Conservation (phyloP, 768 basidiomycete genomes). For the Suillus cothurnatus region DNA sequence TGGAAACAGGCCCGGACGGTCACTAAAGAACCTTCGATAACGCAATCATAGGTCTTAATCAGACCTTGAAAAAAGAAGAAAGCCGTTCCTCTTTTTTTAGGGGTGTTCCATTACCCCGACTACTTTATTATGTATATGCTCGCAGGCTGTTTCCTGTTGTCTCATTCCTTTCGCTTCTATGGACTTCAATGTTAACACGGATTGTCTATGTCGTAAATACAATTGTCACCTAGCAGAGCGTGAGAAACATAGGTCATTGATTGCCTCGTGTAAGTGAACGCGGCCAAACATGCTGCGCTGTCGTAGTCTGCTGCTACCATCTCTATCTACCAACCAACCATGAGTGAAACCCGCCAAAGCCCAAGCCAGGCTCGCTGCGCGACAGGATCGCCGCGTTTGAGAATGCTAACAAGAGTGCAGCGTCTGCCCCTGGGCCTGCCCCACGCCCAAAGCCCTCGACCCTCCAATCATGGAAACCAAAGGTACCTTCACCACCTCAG, state of each 20-base stretch:
- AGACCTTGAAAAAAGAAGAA: neutral
- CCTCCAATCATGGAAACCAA: conserved; percentile 70
- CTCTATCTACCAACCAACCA: conserved; percentile 23
- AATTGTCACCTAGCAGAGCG: too few species aligned
- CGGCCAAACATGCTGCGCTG: conserved; percentile 2
- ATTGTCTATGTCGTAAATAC: too few species aligned
- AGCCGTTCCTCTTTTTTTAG: neutral
- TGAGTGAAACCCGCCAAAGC: conserved; percentile 67
- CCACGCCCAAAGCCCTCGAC: conserved; percentile 69
- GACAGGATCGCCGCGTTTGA: conserved; percentile 92
- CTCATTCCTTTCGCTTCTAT: neutral
- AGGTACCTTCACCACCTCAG: conserved; percentile 47
- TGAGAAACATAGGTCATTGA: neutral
- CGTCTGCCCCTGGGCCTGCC: conserved; percentile 36
- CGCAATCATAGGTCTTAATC: neutral
- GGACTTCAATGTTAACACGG: neutral
- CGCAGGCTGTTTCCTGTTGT: neutral
- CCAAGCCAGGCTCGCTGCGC: conserved; percentile 76
- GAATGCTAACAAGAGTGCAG: conserved; percentile 52
- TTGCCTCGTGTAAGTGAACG: conserved; percentile 6
- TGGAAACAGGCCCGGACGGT: neutral
- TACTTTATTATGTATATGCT: neutral
- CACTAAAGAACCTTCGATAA: neutral
- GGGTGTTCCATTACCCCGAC: neutral
- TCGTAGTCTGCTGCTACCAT: conserved; percentile 17